Conservation (phyloP, 129 eudicot species). For the Centaurea solstitialis region DNA sequence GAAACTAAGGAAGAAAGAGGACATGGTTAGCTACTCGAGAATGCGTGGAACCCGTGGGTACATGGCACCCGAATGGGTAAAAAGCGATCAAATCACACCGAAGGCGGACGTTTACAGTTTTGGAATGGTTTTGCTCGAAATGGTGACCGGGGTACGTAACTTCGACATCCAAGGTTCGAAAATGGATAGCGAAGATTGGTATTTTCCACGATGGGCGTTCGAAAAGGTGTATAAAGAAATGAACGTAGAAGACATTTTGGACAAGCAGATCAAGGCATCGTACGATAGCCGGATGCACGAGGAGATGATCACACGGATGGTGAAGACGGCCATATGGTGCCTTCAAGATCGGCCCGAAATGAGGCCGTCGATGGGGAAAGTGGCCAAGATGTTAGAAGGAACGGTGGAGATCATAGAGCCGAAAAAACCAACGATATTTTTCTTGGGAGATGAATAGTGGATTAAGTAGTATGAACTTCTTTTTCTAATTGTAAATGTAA, state of each 20-base stretch:
- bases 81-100: constrained; percentile 68
- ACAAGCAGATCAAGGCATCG: constrained; percentile 47
- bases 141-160: constrained; percentile 76
- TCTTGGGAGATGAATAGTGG: constrained; percentile 43
- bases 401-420: constrained; percentile 92
- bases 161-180: constrained; percentile 48
- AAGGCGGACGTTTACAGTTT: constrained; percentile 92
- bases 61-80: constrained; percentile 93
- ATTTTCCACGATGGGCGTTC: constrained; percentile 87
- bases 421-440: constrained; percentile 76
- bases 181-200: constrained; percentile 87
- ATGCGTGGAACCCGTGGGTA: constrained; percentile 89
- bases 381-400: constrained; percentile 96
- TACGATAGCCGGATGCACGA: constrained; percentile 66
- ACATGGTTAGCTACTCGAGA: constrained; percentile 65
- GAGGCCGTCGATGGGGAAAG: constrained; percentile 98
- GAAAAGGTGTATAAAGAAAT: constrained; percentile 77
- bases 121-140: constrained; percentile 81
- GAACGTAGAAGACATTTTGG: constrained; percentile 81
- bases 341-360: constrained; percentile 82
- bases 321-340: constrained; percentile 98
- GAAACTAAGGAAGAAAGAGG: constrained; percentile 78
- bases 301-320: constrained; percentile 75
- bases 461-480: not conserved
- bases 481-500: not conserved